Base-by-base conservation (phyloP, 345 rosid species). In the Hypericum androsaemum region DNA sequence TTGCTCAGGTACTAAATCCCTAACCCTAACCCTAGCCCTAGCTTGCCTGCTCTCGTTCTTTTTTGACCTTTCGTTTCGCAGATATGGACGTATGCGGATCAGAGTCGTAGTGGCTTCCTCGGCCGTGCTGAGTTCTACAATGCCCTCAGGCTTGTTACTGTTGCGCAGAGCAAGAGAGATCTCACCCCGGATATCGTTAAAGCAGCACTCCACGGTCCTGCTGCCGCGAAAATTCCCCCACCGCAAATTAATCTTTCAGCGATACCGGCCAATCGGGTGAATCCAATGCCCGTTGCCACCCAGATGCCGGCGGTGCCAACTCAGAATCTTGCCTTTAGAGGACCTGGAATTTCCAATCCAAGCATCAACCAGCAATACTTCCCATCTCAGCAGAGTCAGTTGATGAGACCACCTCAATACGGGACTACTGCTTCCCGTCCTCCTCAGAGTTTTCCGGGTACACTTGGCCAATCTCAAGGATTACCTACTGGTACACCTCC, bases 181-280 rank as follows among this genome's bases (percentile, higher is more conserved):
- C n/a, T n/a, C n/a, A n/a, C 98, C 3, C 89, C 95, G 12, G 98
- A 90, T 35, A 87, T 90, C 62, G 96, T 87, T 54, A 90, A 90
- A 65, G 96, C 96, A 28, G 98, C 98, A 43, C 60, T 90, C 10
- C 78, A 79, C 69, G 85, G 95, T 57, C 96, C 94, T 39, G 94
- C 98, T 17, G 88, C 98, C n/a, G 92, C 94, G 47, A 90, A 81
- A 75, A 90, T 90, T 56, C 98, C 98, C 0, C 68, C 96, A 2
- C 98, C 98, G 4, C 81, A 80, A 66, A 90, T 90, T 66, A 87
- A 84, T 73, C 80, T 81, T 60, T 54, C 83, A 43, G 73, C 87
- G 39, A 16, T 51, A 38, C 75, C 84, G 67, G 77, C 71, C 16
- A 73, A 73, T 40, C 80, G 64, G 47, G 67, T 66, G 37, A 78